These are phyloP conservation scores for Aspergillus conjunctus DNA, from an alignment of 495 filamentous ascomycete genomes.

Conservation along the genomic window DNA sequence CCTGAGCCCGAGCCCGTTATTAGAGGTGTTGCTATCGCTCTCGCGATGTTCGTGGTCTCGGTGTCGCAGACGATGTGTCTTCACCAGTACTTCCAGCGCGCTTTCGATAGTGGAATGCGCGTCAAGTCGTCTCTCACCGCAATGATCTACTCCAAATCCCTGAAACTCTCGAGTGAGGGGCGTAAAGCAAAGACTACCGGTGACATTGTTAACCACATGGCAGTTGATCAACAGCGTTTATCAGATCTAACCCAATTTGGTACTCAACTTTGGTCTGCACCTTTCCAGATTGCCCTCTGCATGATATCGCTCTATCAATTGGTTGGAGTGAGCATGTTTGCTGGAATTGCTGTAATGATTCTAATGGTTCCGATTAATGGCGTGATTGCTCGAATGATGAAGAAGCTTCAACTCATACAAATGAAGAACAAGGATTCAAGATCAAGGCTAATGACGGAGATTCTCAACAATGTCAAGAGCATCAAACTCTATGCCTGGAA, in stretches of 20 bases:
- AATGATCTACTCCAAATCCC: constrained; percentile 87
- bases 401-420: constrained; percentile 88
- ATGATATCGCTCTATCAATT: constrained; percentile 95
- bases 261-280: constrained; percentile 92
- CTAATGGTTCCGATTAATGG: constrained; percentile 98
- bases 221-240: constrained; percentile 92
- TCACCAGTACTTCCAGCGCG: constrained; percentile 95
- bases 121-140: constrained; percentile 89
- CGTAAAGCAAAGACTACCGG: constrained; percentile 89
- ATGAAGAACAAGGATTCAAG: constrained; percentile 99
- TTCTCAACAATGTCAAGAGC: constrained; percentile 98
- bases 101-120: constrained; percentile 95
- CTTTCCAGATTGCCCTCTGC: constrained; percentile 93
- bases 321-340: constrained; percentile 90
- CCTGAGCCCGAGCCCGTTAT: constrained; percentile 72
- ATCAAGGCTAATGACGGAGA: constrained; percentile 93
- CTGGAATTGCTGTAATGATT: constrained; percentile 95
- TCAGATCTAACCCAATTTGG: constrained; percentile 95
- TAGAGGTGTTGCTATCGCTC: constrained; percentile 82
- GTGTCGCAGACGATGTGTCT: constrained; percentile 76
- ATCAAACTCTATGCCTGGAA: constrained; percentile 99
- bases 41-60: constrained; percentile 90
- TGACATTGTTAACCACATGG: constrained; percentile 99
- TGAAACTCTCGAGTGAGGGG: constrained; percentile 91
- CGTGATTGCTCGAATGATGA: constrained; percentile 89